phyloP scores from a whole-genome alignment of 305 asterid genomes.

The Coffea humblotiana region DNA sequence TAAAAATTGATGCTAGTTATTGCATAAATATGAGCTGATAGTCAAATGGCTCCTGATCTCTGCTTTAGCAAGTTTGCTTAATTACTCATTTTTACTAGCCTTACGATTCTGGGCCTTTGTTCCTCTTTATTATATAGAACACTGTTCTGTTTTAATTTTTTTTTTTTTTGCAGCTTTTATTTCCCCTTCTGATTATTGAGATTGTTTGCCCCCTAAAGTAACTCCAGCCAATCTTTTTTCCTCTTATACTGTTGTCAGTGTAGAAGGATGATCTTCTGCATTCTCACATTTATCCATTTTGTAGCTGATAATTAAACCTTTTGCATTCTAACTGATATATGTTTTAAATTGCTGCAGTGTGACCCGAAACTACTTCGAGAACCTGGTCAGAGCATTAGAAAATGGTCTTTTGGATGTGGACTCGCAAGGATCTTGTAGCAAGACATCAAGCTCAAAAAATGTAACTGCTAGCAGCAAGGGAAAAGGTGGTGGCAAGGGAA shows the following conservation, averaged over 20 bases:
- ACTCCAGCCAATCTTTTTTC: neutral
- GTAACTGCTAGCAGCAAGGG: constrained; percentile 69
- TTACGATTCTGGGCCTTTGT: neutral
- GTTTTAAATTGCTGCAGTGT: constrained; percentile 49
- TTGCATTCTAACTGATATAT: neutral
- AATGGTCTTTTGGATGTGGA: constrained; percentile 83
- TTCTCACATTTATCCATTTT: neutral
- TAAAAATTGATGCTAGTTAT: neutral
- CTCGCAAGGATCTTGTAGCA: constrained; percentile 53
- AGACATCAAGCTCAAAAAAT: constrained; percentile 43
- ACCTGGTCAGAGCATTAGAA: constrained; percentile 82
- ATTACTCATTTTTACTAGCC: neutral
- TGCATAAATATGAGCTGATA: neutral
- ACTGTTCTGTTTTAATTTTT: neutral
- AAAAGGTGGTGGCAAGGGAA: constrained; percentile 55
- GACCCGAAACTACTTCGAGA: constrained; percentile 80
- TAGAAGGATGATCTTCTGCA: neutral
- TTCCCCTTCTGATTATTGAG: neutral
- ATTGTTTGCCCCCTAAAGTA: neutral
- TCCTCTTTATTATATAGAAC: neutral
- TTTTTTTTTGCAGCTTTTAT: neutral
- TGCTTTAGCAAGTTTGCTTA: neutral
- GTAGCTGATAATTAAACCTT: neutral
- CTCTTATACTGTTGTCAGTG: neutral
- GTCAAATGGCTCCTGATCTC: neutral